A percentile compares a stretch with the other conserved stretches of the same genome.
phyloP scores from a whole-genome alignment of 2,329 filamentous ascomycete genomes.

The Curvularia verruculosa region DNA sequence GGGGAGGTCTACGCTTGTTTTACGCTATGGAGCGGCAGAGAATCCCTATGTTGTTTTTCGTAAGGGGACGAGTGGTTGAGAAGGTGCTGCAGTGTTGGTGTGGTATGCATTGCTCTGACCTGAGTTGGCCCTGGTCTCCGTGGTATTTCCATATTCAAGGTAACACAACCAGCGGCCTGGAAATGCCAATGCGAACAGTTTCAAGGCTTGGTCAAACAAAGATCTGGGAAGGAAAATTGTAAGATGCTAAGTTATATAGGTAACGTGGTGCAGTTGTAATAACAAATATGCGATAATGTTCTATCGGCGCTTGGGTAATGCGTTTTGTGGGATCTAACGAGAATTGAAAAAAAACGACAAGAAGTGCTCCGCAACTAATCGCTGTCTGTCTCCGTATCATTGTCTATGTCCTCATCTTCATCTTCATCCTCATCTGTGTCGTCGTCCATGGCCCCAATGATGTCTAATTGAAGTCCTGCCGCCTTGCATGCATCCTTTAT shows the following conservation, averaged over 20 bases:
- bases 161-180: not conserved
- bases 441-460: conserved; percentile 58
- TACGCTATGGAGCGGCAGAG: not conserved
- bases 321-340: not conserved
- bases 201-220: not conserved
- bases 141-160: not conserved
- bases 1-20: conserved; percentile 8
- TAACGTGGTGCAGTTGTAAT: not conserved
- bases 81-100: not conserved
- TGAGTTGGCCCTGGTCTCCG: not conserved
- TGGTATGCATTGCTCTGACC: not conserved
- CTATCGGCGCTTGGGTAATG: not conserved
- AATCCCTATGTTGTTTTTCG: not conserved
- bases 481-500: conserved; percentile 35
- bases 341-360: not conserved
- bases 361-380: not conserved
- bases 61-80: not conserved
- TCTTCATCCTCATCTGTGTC: conserved; percentile 3
- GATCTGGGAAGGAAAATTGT: not conserved
- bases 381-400: not conserved
- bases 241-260: not conserved
- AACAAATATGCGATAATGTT: not conserved
- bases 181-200: not conserved
- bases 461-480: conserved; percentile 29
- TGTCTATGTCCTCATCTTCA: not conserved